A percentile compares a stretch with the other conserved stretches of the same genome.
phyloP scores from a whole-genome alignment of 805 yeast genomes.

The Candida incommunis region DNA sequence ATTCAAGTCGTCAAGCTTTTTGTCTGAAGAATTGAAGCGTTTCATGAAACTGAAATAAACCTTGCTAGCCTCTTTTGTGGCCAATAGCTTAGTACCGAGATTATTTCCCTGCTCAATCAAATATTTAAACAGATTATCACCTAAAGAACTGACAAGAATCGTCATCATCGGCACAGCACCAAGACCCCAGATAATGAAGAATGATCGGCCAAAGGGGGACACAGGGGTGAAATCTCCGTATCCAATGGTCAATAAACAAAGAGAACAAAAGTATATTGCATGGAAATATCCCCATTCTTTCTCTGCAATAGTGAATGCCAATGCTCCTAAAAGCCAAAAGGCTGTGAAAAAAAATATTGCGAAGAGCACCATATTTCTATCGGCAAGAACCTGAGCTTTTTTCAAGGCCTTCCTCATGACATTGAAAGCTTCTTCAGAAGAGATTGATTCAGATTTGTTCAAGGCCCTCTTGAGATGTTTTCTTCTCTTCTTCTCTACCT shows the following conservation, averaged over 20 bases:
- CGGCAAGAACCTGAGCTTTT: slow-evolving; percentile 4
- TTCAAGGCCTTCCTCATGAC: slow-evolving; percentile 30
- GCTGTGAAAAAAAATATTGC: slow-evolving; percentile 22
- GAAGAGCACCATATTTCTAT: slow-evolving; percentile 2
- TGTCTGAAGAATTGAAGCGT: neutral
- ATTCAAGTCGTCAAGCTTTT: neutral
- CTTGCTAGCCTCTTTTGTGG: neutral
- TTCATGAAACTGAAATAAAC: neutral
- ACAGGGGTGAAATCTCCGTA: slow-evolving; percentile 61
- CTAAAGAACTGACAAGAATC: neutral
- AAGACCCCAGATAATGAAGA: slow-evolving; percentile 66
- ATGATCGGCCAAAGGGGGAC: slow-evolving; percentile 48
- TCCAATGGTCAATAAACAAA: slow-evolving; percentile 68
- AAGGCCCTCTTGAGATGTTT: slow-evolving; percentile 16
- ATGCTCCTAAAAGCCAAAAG: slow-evolving; percentile 64
- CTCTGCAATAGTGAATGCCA: slow-evolving; percentile 34
- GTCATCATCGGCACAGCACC: slow-evolving; percentile 80
- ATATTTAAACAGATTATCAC: neutral
- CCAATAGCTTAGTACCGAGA: neutral
- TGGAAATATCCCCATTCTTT: slow-evolving; percentile 52
- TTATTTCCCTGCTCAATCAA: slow-evolving; percentile 1
- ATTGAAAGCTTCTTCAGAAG: slow-evolving; percentile 31
- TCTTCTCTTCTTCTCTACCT: slow-evolving; percentile 37
- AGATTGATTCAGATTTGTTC: neutral
- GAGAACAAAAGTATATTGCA: slow-evolving; percentile 54